Percentiles rank a stretch among this genome's conserved stretches.
These are phyloP conservation scores for Trichoderma orchidacearum DNA, from an alignment of 495 filamentous ascomycete genomes.

Conservation along the genomic window DNA sequence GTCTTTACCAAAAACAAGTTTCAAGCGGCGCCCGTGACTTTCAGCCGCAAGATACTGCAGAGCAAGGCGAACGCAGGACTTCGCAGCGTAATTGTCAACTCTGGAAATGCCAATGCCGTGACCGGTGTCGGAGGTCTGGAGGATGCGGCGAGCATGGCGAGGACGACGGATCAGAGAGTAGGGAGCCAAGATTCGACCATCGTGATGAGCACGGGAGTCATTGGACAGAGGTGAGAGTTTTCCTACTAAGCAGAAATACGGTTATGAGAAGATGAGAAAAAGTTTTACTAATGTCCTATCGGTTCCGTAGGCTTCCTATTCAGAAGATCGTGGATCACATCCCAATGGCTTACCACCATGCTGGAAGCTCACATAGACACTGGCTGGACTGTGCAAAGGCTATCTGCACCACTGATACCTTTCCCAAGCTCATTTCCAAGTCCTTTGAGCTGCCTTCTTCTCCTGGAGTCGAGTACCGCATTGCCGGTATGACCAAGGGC, in stretches of 20 bases:
- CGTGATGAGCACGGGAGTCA: slow-evolving; percentile 97
- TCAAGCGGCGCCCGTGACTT: slow-evolving; percentile 86
- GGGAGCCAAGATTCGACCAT: slow-evolving; percentile 56
- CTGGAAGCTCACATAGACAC: slow-evolving; percentile 63
- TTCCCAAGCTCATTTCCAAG: slow-evolving; percentile 85
- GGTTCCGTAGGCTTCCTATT: slow-evolving; percentile 55
- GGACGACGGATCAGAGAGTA: slow-evolving; percentile 57
- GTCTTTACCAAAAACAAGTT: slow-evolving; percentile 99
- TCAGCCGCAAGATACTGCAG: slow-evolving; percentile 58
- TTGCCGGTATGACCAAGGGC: slow-evolving; percentile 95
- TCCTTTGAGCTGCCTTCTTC: slow-evolving; percentile 79
- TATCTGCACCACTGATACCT: slow-evolving; percentile 98
- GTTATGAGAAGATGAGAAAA: background rate
- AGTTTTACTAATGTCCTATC: slow-evolving; percentile 1
- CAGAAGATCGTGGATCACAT: slow-evolving; percentile 77
- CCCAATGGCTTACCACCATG: slow-evolving; percentile 53
- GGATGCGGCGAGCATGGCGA: slow-evolving; percentile 75
- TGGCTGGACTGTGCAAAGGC: slow-evolving; percentile 82
- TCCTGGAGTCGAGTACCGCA: slow-evolving; percentile 56
- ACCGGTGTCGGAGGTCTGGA: slow-evolving; percentile 85
- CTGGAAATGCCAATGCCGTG: slow-evolving; percentile 94
- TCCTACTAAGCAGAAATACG: too few species aligned
- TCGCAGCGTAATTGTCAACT: slow-evolving; percentile 79
- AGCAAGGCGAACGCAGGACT: slow-evolving; percentile 54
- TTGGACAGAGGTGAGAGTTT: slow-evolving; percentile 81